Evolutionary conservation across 2,329 filamentous ascomycete genomes (phyloP).

Genomic region (Cordyceps javanica): DNA sequence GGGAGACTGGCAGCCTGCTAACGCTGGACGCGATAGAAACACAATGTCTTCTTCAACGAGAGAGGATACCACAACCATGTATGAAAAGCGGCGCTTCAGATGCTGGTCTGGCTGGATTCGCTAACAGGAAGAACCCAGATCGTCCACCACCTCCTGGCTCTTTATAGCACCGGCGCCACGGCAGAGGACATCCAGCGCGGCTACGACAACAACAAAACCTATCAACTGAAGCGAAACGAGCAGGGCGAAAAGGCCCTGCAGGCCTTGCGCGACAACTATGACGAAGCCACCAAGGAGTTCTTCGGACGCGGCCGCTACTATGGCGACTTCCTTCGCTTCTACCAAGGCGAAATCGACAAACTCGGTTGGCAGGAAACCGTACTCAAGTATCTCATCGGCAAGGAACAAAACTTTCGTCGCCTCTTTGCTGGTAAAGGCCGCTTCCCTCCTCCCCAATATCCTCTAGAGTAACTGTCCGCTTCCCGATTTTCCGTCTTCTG

Average conservation of each 20-base stretch:
- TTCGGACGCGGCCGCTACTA: constrained; percentile 61
- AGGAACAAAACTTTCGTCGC: constrained; percentile 54
- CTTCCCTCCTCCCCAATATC: no score
- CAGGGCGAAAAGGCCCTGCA: constrained; percentile 44
- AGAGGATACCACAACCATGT: constrained; percentile 77
- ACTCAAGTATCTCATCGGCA: constrained; percentile 62
- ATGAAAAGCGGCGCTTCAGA: constrained; percentile 16
- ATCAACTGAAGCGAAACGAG: constrained; percentile 54
- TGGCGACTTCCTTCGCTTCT: constrained; percentile 69
- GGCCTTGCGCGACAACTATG: constrained; percentile 48
- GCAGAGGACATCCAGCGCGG: constrained; percentile 52
- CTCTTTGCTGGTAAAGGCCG: constrained; percentile 52
- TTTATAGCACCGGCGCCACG: constrained; percentile 69
- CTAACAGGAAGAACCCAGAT: constrained; percentile 39
- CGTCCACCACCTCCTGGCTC: constrained; percentile 66
- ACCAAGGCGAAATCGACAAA: constrained; percentile 62
- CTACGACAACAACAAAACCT: constrained; percentile 58
- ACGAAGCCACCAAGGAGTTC: constrained; percentile 45
- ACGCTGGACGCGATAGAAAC: constrained; percentile 18
- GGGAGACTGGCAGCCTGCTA: no score
- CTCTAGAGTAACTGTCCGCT: no score
- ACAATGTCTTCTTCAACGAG: constrained; percentile 78
- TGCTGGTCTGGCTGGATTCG: background rate
- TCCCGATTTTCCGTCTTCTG: background rate
- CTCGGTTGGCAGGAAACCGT: constrained; percentile 56